Conservation (phyloP, 2,329 filamentous ascomycete genomes). For the Colletotrichum orchidophilum region DNA sequence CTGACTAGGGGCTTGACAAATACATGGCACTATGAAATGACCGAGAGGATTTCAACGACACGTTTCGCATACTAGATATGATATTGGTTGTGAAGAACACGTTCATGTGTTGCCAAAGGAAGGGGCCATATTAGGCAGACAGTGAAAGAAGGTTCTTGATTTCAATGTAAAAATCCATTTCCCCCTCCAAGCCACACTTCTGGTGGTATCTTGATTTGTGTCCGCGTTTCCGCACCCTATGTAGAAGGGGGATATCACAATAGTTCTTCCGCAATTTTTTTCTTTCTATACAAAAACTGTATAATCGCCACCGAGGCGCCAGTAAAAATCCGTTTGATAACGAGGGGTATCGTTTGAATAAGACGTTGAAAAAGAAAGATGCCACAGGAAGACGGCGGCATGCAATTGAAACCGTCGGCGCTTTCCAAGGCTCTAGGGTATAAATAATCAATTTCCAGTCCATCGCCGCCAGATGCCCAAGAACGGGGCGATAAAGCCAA, state of each 20-base stretch:
- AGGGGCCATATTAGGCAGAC: slow-evolving; percentile 18
- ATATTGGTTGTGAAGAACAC: not conserved
- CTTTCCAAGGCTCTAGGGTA: not conserved
- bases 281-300: not conserved
- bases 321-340: not conserved
- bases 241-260: not conserved
- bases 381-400: not conserved
- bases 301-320: not conserved
- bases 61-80: too few species aligned
- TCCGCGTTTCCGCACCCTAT: not conserved
- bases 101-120: slow-evolving; percentile 6
- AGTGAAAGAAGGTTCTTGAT: not conserved
- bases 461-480: not conserved
- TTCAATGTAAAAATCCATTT: not conserved
- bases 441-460: not conserved
- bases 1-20: too few species aligned
- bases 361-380: not conserved
- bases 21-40: too few species aligned
- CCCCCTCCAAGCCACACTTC: not conserved
- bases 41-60: not conserved
- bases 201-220: not conserved
- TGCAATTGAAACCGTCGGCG: not conserved
- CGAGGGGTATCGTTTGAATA: slow-evolving; percentile 27
- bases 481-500: not conserved
- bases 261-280: too few species aligned